Evolutionary conservation across 805 yeast genomes (phyloP).

Genomic region (Priceomyces medius): DNA sequence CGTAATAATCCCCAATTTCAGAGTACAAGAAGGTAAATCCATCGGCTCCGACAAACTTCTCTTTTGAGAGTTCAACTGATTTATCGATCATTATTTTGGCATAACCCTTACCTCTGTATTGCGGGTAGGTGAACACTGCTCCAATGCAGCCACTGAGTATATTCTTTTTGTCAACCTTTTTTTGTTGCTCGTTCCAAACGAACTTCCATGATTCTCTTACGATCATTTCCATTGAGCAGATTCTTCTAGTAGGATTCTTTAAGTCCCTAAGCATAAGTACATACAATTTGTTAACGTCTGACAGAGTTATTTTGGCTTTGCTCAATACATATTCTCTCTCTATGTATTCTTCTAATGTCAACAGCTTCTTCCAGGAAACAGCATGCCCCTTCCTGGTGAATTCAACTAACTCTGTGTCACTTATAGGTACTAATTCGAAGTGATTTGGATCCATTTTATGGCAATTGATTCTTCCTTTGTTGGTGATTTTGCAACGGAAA

Average conservation of each 20-base stretch:
- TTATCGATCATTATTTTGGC: constrained; percentile 41
- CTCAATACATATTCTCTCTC: constrained; percentile 32
- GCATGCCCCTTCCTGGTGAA: constrained; percentile 37
- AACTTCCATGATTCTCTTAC: constrained; percentile 31
- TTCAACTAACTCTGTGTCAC: constrained; percentile 24
- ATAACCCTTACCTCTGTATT: constrained; percentile 36
- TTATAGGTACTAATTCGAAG: constrained; percentile 16
- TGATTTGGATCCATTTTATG: constrained; percentile 8
- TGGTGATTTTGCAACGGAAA: too few relatives aligned
- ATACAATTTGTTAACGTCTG: constrained; percentile 7
- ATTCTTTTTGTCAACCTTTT: constrained; percentile 14
- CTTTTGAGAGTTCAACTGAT: constrained; percentile 25
- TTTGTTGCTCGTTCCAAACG: constrained; percentile 11
- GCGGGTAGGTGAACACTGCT: constrained; percentile 40
- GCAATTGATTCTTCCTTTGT: too few relatives aligned
- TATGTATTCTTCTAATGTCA: constrained; percentile 33
- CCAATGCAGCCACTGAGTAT: constrained; percentile 39
- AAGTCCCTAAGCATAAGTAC: constrained; percentile 26
- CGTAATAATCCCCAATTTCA: constrained; percentile 45
- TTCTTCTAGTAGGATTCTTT: constrained; percentile 16
- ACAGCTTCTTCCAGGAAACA: constrained; percentile 36
- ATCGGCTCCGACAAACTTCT: constrained; percentile 23
- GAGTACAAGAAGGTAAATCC: constrained; percentile 41
- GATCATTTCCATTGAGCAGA: constrained; percentile 36
- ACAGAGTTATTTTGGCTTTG: constrained; percentile 16